Base-by-base conservation (phyloP, 2,329 filamentous ascomycete genomes). In the Aspergillus aculeatinus region DNA sequence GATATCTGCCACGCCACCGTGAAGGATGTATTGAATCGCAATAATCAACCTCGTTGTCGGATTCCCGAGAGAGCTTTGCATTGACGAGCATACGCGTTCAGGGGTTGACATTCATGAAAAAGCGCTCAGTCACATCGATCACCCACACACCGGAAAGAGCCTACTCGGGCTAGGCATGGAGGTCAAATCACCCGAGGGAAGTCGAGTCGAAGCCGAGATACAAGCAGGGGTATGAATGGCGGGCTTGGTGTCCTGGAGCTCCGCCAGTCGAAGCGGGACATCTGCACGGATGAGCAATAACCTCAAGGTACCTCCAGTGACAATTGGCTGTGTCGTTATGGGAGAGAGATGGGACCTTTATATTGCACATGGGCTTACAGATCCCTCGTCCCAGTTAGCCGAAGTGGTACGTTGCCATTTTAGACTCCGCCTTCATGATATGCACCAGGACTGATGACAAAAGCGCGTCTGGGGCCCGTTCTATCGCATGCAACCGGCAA, bases 141-240 rank as follows among this genome's bases (percentile, higher is more conserved):
- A 59, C 48, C 31, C 56, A 7, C 56, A 61, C 23, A 56, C 60
- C 9, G 56, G 56, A 10, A 48, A 51, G n/a, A 39, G 60, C 5
- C 29, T 61, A 25, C 48, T 61, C 4, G 60, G 60, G 6, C 16
- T 51, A 16, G 56, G 56, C 6, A 21, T 58, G 6, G 42, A 57
- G 29, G 48, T 59, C 23, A 61, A 61, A 33, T 47, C 51, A 1
- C 10, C 48, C 19, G 56, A 57, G 5, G 60, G 60, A 11, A 59
- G 52, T 16, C 7, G 52, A 48, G 27, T 44, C 16, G 56, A 61
- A 21, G 52, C 60, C 11, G 44, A 59, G 29, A 51, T 57, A 9
- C 56, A 61, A 49, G 27, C 59, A 16, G 56, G 33, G 10, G 39
- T 56, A 25, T 61, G 60, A 56, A 61, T 59, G 56, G 47, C 56